Percentiles rank a stretch among this genome's conserved stretches.
These are phyloP conservation scores for Fusarium caatingaense DNA, from an alignment of 2,329 filamentous ascomycete species.

Conservation along the genomic window DNA sequence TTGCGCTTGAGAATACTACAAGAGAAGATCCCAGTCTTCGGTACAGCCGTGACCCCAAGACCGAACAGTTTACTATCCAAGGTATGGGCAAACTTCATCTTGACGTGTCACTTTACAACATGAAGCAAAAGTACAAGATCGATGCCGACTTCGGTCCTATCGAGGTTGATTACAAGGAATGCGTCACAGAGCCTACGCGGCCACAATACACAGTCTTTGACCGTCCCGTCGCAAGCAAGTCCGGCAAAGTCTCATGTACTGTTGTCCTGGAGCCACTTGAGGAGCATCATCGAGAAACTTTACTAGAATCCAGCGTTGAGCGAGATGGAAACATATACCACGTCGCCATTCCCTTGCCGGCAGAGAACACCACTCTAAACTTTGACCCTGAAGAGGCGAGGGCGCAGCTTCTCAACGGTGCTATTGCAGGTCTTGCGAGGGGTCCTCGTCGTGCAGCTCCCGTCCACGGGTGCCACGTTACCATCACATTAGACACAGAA, in stretches of 20 bases:
- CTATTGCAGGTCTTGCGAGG: constrained; percentile 83
- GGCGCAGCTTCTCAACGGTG: constrained; percentile 79
- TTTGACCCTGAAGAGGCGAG: constrained; percentile 63
- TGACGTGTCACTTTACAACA: constrained; percentile 88
- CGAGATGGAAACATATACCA: constrained; percentile 77
- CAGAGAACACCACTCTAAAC: constrained; percentile 58
- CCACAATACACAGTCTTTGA: constrained; percentile 76
- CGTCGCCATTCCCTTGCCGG: constrained; percentile 66
- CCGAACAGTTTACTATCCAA: constrained; percentile 90
- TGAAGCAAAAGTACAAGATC: constrained; percentile 89
- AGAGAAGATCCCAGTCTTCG: constrained; percentile 94
- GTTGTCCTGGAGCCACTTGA: constrained; percentile 73
- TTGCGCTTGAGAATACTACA: constrained; percentile 80
- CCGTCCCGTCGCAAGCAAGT: constrained; percentile 81
- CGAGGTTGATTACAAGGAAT: constrained; percentile 95
- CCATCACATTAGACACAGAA: constrained; percentile 74
- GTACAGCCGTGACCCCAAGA: constrained; percentile 86
- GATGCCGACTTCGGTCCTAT: constrained; percentile 89
- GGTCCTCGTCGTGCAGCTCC: constrained; percentile 86
- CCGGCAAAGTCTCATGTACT: constrained; percentile 80
- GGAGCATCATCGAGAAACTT: constrained; percentile 51
- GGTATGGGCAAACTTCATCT: constrained; percentile 98
- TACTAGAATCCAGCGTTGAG: constrained; percentile 59
- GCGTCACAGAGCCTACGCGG: constrained; percentile 68
- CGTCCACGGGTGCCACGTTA: constrained; percentile 79